Conservation (phyloP, 2,329 filamentous ascomycete species). For the Triangularia setosa region DNA sequence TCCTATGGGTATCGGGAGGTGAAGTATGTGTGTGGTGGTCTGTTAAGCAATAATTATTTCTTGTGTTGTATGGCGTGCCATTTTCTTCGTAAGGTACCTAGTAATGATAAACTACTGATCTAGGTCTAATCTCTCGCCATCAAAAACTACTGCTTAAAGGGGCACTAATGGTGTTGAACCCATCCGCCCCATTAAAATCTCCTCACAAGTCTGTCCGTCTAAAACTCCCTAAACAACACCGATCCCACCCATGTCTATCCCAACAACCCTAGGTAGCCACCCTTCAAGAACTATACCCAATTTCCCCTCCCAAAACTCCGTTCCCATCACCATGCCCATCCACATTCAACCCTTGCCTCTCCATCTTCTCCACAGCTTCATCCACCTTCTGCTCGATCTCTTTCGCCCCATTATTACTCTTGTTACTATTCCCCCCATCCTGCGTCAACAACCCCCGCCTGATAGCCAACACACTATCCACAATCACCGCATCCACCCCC, state of each 20-base stretch:
- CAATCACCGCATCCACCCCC: slow-evolving; percentile 96
- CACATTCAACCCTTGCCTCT: neutral
- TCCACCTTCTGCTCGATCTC: neutral
- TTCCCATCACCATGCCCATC: slow-evolving; percentile 6
- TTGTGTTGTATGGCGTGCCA: too few relatives aligned
- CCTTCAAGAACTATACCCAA: neutral
- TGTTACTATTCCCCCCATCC: slow-evolving; percentile 17
- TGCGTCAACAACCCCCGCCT: slow-evolving; percentile 73
- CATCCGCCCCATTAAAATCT: neutral
- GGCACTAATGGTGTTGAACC: neutral
- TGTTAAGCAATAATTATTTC: too few relatives aligned
- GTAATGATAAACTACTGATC: too few relatives aligned
- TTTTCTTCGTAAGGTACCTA: too few relatives aligned
- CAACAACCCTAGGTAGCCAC: too few relatives aligned
- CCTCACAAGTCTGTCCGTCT: neutral
- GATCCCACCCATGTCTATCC: too few relatives aligned
- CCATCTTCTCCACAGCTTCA: neutral
- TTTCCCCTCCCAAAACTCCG: neutral
- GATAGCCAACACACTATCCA: slow-evolving; percentile 90
- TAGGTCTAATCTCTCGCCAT: too few relatives aligned
- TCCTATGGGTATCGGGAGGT: too few relatives aligned
- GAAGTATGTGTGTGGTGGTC: too few relatives aligned
- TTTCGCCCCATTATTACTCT: neutral
- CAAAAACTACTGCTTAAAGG: neutral
- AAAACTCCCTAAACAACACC: neutral